A percentile compares a stretch with the other conserved stretches of the same genome.
Evolutionary conservation across 768 basidiomycete species (phyloP).

Genomic region (Kwoniella sp.): DNA sequence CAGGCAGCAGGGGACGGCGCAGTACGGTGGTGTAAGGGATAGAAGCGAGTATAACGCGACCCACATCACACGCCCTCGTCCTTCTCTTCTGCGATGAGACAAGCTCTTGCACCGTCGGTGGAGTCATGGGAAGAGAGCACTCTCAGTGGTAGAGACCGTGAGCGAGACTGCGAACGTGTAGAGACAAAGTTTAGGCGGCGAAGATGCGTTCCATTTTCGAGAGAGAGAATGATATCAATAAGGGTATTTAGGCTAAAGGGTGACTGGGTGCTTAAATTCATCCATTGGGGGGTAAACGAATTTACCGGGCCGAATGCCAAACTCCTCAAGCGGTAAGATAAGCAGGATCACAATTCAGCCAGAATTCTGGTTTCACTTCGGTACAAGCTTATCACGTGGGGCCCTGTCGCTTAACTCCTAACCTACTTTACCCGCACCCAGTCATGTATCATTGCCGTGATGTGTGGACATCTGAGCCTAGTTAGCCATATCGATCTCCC

Average conservation of each 20-base stretch:
- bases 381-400: background rate
- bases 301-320: background rate
- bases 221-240: background rate
- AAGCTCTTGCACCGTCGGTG: background rate
- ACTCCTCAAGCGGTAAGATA: background rate
- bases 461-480: background rate
- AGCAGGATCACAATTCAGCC: background rate
- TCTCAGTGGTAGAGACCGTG: background rate
- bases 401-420: background rate
- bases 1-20: background rate
- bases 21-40: background rate
- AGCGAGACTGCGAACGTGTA: background rate
- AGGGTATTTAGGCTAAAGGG: background rate
- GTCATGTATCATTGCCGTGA: background rate
- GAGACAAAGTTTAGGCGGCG: background rate
- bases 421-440: background rate
- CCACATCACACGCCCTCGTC: conserved; percentile 18
- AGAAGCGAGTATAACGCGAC: background rate
- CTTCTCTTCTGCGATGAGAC: background rate
- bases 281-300: background rate
- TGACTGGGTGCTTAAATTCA: background rate
- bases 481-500: background rate
- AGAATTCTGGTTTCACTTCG: background rate
- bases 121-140: background rate
- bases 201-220: background rate